Evolutionary conservation across 352 stramenopile genomes (phyloP).

Genomic region (Phytopythium ostracodes): DNA sequence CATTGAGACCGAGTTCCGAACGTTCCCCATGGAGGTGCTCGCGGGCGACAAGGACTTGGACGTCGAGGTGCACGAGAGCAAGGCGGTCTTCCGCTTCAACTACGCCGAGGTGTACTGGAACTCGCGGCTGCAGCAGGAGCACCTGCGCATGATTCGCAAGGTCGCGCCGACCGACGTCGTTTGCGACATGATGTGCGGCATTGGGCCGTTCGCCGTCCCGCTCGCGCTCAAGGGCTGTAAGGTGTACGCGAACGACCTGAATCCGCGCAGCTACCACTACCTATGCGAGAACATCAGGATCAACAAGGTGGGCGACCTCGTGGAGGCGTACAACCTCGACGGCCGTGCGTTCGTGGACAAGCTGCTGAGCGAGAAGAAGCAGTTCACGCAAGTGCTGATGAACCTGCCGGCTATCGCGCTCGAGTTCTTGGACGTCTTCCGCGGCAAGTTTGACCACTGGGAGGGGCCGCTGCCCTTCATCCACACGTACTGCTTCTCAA

Average conservation of each 20-base stretch:
- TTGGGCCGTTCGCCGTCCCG: conserved; percentile 95
- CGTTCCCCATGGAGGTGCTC: conserved; percentile 96
- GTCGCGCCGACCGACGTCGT: conserved; percentile 73
- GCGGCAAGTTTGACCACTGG: conserved; percentile 60
- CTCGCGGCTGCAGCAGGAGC: conserved; percentile 93
- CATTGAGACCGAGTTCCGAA: conserved; percentile 94
- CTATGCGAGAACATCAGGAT: conserved; percentile 87
- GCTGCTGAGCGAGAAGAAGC: conserved; percentile 57
- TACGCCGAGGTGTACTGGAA: conserved; percentile 98
- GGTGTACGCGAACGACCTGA: conserved; percentile 94
- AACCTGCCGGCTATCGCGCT: conserved; percentile 94
- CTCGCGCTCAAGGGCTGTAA: conserved; percentile 80
- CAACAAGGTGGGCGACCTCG: conserved; percentile 87
- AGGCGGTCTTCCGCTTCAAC: conserved; percentile 92
- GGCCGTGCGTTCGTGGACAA: conserved; percentile 89
- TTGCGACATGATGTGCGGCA: conserved; percentile 95
- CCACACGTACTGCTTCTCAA: conserved; percentile 96
- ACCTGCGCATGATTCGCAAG: conserved; percentile 88
- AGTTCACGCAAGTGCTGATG: conserved; percentile 93
- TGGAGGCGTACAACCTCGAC: conserved; percentile 91
- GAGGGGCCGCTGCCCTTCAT: conserved; percentile 78
- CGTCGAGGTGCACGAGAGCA: conserved; percentile 92
- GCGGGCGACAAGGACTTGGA: conserved; percentile 82
- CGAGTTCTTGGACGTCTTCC: conserved; percentile 91
- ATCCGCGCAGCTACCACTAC: conserved; percentile 89